Base-by-base conservation (phyloP, 306 rosid species). In the Castanospermum australe region DNA sequence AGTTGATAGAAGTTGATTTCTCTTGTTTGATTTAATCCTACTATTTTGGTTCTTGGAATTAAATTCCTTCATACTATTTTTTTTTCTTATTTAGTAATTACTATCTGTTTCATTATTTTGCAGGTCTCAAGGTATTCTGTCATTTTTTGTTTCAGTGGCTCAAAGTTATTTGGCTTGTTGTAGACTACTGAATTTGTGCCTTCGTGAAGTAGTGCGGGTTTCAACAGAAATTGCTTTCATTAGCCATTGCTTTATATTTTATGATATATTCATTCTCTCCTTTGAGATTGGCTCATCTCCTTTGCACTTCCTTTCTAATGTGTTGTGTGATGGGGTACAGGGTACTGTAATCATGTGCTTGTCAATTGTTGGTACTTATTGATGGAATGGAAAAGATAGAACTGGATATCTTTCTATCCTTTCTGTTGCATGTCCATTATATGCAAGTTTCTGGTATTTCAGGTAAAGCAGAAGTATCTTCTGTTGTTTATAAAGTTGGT, bases 51-150 rank as follows among this genome's bases (percentile, higher is more conserved):
- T 38, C 71, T 57, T 32, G 39, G 14, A 71, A 47, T 54, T 55
- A 47, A 39, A 6, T 54, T 68, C 45, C 66, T 75, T 45, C 6
- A 8, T 68, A 12, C 21, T 47, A 6, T 21, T 51, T 61, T 69
- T 69, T 8, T 18, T 71, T 48, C 11, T 60, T n/a, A n/a, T 61
- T 47, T 79, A 38, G 39, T 63, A 30, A 72, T 55, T 80, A 62
- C 41, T 75, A 35, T 41, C 22, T 82, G 24, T 57, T 77, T 75
- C 54, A 54, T 76, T 82, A 28, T 88, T 56, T 86, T 90, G 90
- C 97, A 94, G 98, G 88, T 90, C 89, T 55, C 98, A 89, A 94
- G 98, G 98, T 94, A 92, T 61, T 85, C 83, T 68, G 78, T 50
- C 75, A 55, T 81, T 56, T 78, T 69, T 83, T 78, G 71, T 80